Evolutionary conservation across 129 eudicot genomes (phyloP).

Genomic region (Lonicera japonica): DNA sequence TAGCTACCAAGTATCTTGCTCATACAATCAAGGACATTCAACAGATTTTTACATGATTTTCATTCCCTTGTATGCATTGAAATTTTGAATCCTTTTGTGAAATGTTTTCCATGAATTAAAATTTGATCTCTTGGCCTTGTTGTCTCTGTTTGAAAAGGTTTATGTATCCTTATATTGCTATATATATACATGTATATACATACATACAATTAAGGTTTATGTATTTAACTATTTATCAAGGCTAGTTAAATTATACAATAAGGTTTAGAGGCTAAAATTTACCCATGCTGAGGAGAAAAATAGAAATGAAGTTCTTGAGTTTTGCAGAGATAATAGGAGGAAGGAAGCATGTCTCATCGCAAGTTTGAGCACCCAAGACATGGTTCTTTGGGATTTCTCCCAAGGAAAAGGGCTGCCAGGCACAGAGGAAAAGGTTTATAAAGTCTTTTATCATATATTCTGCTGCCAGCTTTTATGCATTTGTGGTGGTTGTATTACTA

Average conservation of each 20-base stretch:
- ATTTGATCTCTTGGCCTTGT: too few relatives aligned
- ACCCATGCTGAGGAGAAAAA: not conserved
- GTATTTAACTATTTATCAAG: not conserved
- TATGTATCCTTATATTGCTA: not conserved
- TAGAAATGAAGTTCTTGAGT: slow-evolving; percentile 17
- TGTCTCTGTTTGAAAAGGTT: too few relatives aligned
- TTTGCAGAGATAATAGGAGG: slow-evolving; percentile 35
- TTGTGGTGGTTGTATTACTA: not conserved
- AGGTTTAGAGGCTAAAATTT: not conserved
- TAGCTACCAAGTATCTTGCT: too few relatives aligned
- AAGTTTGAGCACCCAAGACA: slow-evolving; percentile 87
- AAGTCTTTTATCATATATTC: not conserved
- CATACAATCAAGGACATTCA: too few relatives aligned
- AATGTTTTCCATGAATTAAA: too few relatives aligned
- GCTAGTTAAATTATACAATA: not conserved
- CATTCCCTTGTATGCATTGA: too few relatives aligned
- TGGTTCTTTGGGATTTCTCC: slow-evolving; percentile 59
- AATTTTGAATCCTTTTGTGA: too few relatives aligned
- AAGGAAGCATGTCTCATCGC: slow-evolving; percentile 63
- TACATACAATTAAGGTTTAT: too few relatives aligned
- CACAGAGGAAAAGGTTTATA: slow-evolving; percentile 41
- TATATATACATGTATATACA: too few relatives aligned
- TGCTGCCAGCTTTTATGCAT: not conserved
- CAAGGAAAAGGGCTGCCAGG: slow-evolving; percentile 70
- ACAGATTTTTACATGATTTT: too few relatives aligned